These are phyloP conservation scores for Colletotrichum sp. DNA, from an alignment of 2,329 filamentous ascomycete genomes.

Conservation along the genomic window DNA sequence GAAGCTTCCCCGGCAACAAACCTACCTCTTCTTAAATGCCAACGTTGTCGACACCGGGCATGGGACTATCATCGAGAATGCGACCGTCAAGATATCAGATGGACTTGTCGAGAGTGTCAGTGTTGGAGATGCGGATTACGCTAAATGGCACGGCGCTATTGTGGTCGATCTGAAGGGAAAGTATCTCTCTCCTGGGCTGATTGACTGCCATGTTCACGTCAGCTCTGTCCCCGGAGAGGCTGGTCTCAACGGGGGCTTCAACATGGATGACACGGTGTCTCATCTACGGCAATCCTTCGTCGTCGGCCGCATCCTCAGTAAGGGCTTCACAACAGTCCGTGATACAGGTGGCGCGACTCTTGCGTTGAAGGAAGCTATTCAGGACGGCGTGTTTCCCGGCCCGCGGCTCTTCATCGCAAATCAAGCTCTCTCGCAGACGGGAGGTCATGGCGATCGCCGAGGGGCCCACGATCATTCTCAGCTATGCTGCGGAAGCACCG, in stretches of 20 bases:
- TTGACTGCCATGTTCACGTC: constrained; percentile 38
- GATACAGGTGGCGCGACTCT: constrained; percentile 63
- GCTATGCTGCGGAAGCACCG: constrained; percentile 50
- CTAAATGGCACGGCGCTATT: background rate
- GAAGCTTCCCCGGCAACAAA: constrained; percentile 34
- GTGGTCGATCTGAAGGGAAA: constrained; percentile 28
- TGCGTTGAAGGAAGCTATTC: constrained; percentile 61
- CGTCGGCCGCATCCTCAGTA: constrained; percentile 52
- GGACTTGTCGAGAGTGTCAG: constrained; percentile 37
- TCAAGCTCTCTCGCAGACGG: constrained; percentile 60
- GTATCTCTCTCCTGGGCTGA: constrained; percentile 37
- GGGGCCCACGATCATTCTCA: constrained; percentile 39
- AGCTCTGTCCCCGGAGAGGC: constrained; percentile 32
- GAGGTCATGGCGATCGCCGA: constrained; percentile 61
- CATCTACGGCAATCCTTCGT: constrained; percentile 53
- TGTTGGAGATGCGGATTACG: constrained; percentile 8
- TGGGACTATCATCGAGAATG: constrained; percentile 33
- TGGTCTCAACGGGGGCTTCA: constrained; percentile 27
- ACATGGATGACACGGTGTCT: constrained; percentile 38
- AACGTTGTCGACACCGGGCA: constrained; percentile 45
- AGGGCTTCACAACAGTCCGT: constrained; percentile 64
- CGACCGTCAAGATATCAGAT: constrained; percentile 36
- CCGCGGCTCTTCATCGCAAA: constrained; percentile 61
- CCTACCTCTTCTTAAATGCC: constrained; percentile 45
- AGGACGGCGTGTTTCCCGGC: constrained; percentile 59